Evolutionary conservation across 106 monocot genomes (phyloP).

Genomic region (Acorus gramineus): DNA sequence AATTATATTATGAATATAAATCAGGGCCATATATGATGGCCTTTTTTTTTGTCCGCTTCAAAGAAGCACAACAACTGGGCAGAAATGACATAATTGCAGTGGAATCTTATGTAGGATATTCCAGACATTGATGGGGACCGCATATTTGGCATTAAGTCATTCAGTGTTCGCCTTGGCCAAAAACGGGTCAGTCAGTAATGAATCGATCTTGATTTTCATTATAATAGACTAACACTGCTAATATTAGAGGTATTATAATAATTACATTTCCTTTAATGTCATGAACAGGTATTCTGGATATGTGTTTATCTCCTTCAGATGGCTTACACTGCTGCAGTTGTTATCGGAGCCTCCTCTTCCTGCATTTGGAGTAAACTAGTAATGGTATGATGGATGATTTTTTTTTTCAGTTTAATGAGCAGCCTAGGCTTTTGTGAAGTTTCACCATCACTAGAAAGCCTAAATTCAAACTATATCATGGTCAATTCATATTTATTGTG

Average conservation of each 20-base stretch:
- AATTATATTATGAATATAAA: too few relatives aligned
- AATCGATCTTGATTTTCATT: neutral
- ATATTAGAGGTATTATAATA: too few relatives aligned
- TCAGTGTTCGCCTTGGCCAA: conserved; percentile 88
- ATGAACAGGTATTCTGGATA: conserved; percentile 81
- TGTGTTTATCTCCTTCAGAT: conserved; percentile 85
- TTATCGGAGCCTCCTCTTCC: conserved; percentile 63
- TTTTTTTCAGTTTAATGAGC: neutral
- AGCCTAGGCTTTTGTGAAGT: too few relatives aligned
- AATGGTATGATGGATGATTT: conserved; percentile 33
- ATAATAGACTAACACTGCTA: neutral
- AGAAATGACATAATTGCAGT: too few relatives aligned
- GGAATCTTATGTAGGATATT: conserved; percentile 62
- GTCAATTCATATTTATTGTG: too few relatives aligned
- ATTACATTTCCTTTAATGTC: too few relatives aligned
- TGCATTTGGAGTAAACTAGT: conserved; percentile 72
- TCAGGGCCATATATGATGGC: too few relatives aligned
- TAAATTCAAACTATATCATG: too few relatives aligned
- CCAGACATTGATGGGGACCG: conserved; percentile 95
- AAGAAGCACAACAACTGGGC: too few relatives aligned
- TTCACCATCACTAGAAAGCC: too few relatives aligned
- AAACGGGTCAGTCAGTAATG: conserved; percentile 31
- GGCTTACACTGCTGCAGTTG: conserved; percentile 63
- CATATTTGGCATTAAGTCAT: conserved; percentile 88
- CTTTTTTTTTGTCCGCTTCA: too few relatives aligned